Base-by-base conservation (phyloP, 495 filamentous ascomycete genomes). In the Trichoderma asperelloides region DNA sequence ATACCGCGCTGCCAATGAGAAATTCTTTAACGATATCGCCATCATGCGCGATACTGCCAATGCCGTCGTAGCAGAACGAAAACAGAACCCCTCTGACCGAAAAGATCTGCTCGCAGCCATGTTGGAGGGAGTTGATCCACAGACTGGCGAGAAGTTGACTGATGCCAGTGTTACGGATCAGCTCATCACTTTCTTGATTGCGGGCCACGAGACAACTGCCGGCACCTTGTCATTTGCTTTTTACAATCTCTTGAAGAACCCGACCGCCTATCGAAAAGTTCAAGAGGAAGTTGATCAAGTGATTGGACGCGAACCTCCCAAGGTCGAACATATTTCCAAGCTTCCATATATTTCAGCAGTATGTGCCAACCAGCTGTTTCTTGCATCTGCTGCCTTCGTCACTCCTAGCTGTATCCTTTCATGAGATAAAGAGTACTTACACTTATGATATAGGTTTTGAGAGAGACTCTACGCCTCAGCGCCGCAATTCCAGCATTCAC, bases 141-240 rank as follows among this genome's bases (percentile, higher is more conserved):
- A 82, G 72, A 89, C 86, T 0, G 88, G 88, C 1, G 71, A 85
- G 67, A 78, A 77, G 9, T 75, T 91, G 72, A 77, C 75, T 2
- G 81, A 86, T 64, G 75, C 79, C 2, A 81, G 76, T 4, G 86
- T 89, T 62, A 74, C 84, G 6, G 75, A 87, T 66, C 87, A 90
- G 69, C 83, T 91, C 78, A 83, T 85, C 21, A 88, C 87, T 0
- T 88, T 89, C 69, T 67, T 89, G 69, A 82, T 87, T 76, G 86
- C 85, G 47, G 87, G 88, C 2, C 87, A 90, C 68, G 88, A 90
- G 73, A 90, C 88, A 0, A 90, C 88, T 0, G 85, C 83, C 23
- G 80, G 78, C 7, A 67, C 78, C 5, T 69, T 82, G n/a, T 81
- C 80, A 12, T 82, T 81, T 65, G 63, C 76, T 2, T 76, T 78